A percentile compares a stretch with the other conserved stretches of the same genome.
phyloP scores from a whole-genome alignment of 345 rosid genomes.

The Punica granatum region DNA sequence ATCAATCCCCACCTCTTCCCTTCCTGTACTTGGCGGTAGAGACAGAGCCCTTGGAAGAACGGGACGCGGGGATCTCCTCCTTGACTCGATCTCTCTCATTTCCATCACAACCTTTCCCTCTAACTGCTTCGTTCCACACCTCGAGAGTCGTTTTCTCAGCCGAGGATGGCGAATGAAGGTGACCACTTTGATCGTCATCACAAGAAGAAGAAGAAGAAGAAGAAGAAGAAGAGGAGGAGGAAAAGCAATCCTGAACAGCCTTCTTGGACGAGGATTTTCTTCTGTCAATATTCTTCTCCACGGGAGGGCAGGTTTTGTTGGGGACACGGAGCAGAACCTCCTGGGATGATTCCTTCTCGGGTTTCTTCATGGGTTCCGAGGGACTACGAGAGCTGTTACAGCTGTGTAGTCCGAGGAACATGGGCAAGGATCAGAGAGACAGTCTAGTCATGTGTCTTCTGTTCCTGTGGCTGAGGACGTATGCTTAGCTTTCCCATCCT shows the following conservation, averaged over 20 bases:
- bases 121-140: slow-evolving; percentile 10
- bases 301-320: not conserved
- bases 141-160: slow-evolving; percentile 17
- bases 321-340: not conserved
- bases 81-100: not conserved
- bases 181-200: not conserved
- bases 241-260: slow-evolving; percentile 1
- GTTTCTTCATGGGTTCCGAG: slow-evolving; percentile 9
- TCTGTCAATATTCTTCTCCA: not conserved
- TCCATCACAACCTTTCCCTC: not conserved
- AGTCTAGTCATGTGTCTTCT: slow-evolving; percentile 32
- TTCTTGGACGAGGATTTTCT: slow-evolving; percentile 5
- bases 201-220: not conserved
- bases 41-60: slow-evolving; percentile 12
- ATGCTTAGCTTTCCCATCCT: slow-evolving; percentile 64
- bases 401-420: slow-evolving; percentile 20
- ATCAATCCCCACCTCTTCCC: not conserved
- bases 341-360: slow-evolving; percentile 5
- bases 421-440: slow-evolving; percentile 61
- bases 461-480: slow-evolving; percentile 32
- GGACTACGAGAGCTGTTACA: not conserved
- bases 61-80: not conserved
- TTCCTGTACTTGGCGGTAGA: slow-evolving; percentile 12
- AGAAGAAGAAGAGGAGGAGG: not conserved
- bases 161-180: slow-evolving; percentile 4